These are phyloP conservation scores for Trypanosoma cruzi DNA, from an alignment of 208 protist species.

Conservation along the genomic window DNA sequence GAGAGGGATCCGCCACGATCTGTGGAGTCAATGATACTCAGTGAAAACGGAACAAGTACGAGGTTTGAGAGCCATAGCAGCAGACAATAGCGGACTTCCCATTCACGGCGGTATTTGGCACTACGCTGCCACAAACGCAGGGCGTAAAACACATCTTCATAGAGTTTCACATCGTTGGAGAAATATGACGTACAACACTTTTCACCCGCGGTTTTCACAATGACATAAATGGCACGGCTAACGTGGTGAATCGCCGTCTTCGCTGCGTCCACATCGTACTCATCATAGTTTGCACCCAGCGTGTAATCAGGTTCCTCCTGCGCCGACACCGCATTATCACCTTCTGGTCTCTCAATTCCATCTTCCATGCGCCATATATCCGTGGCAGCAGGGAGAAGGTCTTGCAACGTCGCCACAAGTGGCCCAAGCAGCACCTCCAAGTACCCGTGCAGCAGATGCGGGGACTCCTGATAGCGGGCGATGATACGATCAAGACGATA, in stretches of 20 bases:
- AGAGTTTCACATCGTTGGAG: conserved; percentile 89
- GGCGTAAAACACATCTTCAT: conserved; percentile 88
- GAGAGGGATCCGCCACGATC: conserved; percentile 51
- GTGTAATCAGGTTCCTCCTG: conserved; percentile 13
- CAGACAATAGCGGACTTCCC: conserved; percentile 96
- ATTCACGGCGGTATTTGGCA: conserved; percentile 62
- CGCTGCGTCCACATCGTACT: conserved; percentile 79
- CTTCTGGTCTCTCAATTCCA: not conserved
- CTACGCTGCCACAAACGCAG: conserved; percentile 66
- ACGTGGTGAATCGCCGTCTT: conserved; percentile 74
- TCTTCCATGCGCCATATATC: conserved; percentile 45
- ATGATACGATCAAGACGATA: conserved; percentile 73
- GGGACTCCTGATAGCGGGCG: conserved; percentile 94
- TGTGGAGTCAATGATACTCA: conserved; percentile 91
- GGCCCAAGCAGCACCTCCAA: conserved; percentile 86
- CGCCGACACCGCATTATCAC: not conserved
- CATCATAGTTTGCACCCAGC: conserved; percentile 71
- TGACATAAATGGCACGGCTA: conserved; percentile 86
- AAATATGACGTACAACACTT: conserved; percentile 95
- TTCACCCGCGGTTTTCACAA: conserved; percentile 95
- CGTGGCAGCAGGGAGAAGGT: conserved; percentile 43
- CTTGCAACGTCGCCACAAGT: conserved; percentile 68
- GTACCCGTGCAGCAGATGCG: conserved; percentile 91
- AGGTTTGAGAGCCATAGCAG: conserved; percentile 97
- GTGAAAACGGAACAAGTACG: conserved; percentile 96